A percentile compares a stretch with the other conserved stretches of the same genome.
phyloP scores from a whole-genome alignment of 805 yeast genomes.

The Saturnispora serradocipensis region DNA sequence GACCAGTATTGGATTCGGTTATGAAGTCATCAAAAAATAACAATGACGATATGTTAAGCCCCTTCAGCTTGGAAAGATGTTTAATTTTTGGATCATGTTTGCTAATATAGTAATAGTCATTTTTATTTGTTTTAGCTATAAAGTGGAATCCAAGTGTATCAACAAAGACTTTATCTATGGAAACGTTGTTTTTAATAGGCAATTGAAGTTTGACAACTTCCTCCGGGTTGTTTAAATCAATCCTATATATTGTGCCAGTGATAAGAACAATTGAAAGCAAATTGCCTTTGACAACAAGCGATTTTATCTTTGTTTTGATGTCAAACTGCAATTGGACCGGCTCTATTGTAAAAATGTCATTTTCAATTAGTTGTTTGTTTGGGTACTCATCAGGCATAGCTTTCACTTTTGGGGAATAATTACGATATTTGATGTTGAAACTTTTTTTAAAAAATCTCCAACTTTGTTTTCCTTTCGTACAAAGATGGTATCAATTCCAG shows the following conservation, averaged over 20 bases:
- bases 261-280: conserved; percentile 45
- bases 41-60: conserved; percentile 35
- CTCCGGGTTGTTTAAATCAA: conserved; percentile 58
- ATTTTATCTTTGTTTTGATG: conserved; percentile 29
- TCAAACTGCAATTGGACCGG: conserved; percentile 28
- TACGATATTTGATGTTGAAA: not conserved
- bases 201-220: conserved; percentile 37
- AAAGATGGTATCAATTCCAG: conserved; percentile 67
- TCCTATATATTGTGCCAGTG: conserved; percentile 48
- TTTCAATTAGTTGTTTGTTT: not conserved
- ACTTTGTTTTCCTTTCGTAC: not conserved
- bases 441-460: not conserved
- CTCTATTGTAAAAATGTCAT: not conserved
- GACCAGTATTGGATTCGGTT: conserved; percentile 30
- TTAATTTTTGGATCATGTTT: conserved; percentile 33
- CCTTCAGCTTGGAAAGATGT: conserved; percentile 38
- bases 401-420: not conserved
- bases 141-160: conserved; percentile 47
- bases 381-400: not conserved
- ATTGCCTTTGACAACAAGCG: conserved; percentile 48
- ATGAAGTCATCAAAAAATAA: conserved; percentile 27
- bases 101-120: conserved; percentile 42
- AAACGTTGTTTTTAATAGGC: conserved; percentile 16
- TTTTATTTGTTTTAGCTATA: conserved; percentile 36
- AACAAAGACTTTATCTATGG: conserved; percentile 31